Evolutionary conservation across 805 yeast genomes (phyloP), one percentile per base, ranked within the genome.

Genomic region (Metschnikowia orientalis): DNA sequence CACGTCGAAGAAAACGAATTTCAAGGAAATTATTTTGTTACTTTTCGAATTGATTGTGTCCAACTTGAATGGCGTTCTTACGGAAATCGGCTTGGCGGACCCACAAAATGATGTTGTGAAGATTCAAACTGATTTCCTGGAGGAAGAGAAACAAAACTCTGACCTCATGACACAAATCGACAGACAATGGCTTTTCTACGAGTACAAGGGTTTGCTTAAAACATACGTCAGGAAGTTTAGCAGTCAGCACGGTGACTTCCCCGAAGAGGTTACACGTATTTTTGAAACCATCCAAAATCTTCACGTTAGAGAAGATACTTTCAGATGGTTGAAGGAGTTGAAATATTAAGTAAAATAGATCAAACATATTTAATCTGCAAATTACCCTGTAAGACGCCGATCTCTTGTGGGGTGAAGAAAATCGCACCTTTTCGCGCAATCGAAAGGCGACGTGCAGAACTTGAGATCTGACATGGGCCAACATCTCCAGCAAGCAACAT

Each of bases 171-270:
- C 24, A 3, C 53, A 44, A 16, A 51, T 56, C 21, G 69, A 66
- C 43, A 35, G 42, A 18, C 67, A 64, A 36, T 66, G 72, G 72
- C 47, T 65, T 23, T 61, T 54, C 41, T 66, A 55, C 42, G 71
- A 66, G 34, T 66, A 66, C 47, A 45, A 54, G 31, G 69, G 71
- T 0, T 55, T 66, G 41, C 53, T 64, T 45, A 66, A 66, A 41
- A 48, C 61, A 8, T 63, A 61, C 42, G 50, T 59, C 24, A 51
- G 69, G 45, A 55, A 54, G 41, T 62, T 45, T 35, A 37, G 37
- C 18, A 12, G 31, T 33, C 41, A 40, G 18, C 38, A 38, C 28
- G 35, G 34, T 4, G 36, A 26, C 5, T 42, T 35, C 23, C 12
- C 38, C 13, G 48, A 42, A n/a, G 51, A 42, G 9, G 46, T 43